Percentiles rank a stretch among this genome's conserved stretches.
phyloP scores from a whole-genome alignment of 2,329 filamentous ascomycete genomes.

The Sarocladiaceae sp. region DNA sequence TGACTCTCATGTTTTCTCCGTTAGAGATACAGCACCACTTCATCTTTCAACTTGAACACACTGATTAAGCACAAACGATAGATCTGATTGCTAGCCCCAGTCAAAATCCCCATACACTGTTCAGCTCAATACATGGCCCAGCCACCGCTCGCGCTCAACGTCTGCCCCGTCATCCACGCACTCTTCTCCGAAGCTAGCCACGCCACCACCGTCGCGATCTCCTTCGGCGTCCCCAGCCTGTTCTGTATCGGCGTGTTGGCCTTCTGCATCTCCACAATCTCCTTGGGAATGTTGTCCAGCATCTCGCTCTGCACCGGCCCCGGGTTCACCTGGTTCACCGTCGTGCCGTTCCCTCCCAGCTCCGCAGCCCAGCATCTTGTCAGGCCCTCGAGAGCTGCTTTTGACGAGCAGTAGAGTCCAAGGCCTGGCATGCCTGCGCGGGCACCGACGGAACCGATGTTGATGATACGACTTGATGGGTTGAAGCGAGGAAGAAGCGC shows the following conservation, averaged over 20 bases:
- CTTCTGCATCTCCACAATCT: slow-evolving; percentile 42
- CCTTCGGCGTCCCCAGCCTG: slow-evolving; percentile 43
- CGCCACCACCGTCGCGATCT: slow-evolving; percentile 50
- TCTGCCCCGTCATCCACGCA: slow-evolving; percentile 48
- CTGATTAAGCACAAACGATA: background rate
- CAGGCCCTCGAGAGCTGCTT: slow-evolving; percentile 54
- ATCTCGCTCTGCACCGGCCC: slow-evolving; percentile 55
- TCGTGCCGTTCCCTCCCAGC: slow-evolving; percentile 48
- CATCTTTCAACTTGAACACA: no score
- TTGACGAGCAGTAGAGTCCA: slow-evolving; percentile 48
- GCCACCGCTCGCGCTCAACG: slow-evolving; percentile 46
- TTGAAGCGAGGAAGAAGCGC: slow-evolving; percentile 45
- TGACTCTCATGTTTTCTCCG: no score
- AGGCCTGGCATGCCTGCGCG: slow-evolving; percentile 38
- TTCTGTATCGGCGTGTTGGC: slow-evolving; percentile 43
- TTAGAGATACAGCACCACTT: no score
- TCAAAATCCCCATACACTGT: no score
- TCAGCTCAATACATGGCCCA: slow-evolving; percentile 12
- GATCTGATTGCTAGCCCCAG: background rate
- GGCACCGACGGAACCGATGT: slow-evolving; percentile 49
- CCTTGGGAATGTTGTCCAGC: slow-evolving; percentile 43
- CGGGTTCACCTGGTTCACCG: slow-evolving; percentile 54
- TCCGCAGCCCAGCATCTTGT: slow-evolving; percentile 55
- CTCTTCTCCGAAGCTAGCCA: slow-evolving; percentile 45
- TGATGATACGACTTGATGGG: slow-evolving; percentile 45